Percentiles rank a stretch among this genome's conserved stretches.
Evolutionary conservation across 495 filamentous ascomycete genomes (phyloP).

Genomic region (Podospora pseudoanserina): DNA sequence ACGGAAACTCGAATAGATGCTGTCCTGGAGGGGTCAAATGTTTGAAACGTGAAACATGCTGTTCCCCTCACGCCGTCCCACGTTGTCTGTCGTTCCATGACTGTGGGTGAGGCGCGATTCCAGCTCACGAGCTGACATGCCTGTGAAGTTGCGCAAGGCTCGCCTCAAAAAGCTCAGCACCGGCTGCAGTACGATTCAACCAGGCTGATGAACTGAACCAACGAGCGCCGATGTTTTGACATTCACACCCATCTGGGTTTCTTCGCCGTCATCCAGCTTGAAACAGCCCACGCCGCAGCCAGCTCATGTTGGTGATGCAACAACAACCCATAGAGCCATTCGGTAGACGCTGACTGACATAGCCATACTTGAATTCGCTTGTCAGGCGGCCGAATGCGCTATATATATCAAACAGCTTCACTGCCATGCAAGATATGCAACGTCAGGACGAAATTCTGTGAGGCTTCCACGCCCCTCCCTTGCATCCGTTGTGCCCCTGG

Average conservation of each 20-base stretch:
- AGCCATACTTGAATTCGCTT: background rate
- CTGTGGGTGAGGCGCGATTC: background rate
- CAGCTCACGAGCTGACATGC: background rate
- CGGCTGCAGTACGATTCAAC: background rate
- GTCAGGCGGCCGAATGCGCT: no score
- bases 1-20: background rate
- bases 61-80: slow-evolving; percentile 1
- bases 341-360: background rate
- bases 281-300: background rate
- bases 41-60: slow-evolving; percentile 10
- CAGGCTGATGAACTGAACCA: background rate
- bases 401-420: background rate
- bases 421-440: slow-evolving; percentile 1
- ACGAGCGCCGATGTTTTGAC: background rate
- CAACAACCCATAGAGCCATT: background rate
- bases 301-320: background rate
- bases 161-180: background rate
- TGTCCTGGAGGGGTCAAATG: slow-evolving; percentile 3
- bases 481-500: slow-evolving; percentile 7
- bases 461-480: slow-evolving; percentile 6
- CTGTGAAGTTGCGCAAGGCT: background rate
- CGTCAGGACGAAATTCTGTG: background rate
- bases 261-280: background rate
- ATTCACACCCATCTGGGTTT: background rate
- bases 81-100: background rate